A percentile compares a stretch with the other conserved stretches of the same genome.
phyloP scores from a whole-genome alignment of 371 early-diverging fungal genomes.

The Chytridium lagenaria region DNA sequence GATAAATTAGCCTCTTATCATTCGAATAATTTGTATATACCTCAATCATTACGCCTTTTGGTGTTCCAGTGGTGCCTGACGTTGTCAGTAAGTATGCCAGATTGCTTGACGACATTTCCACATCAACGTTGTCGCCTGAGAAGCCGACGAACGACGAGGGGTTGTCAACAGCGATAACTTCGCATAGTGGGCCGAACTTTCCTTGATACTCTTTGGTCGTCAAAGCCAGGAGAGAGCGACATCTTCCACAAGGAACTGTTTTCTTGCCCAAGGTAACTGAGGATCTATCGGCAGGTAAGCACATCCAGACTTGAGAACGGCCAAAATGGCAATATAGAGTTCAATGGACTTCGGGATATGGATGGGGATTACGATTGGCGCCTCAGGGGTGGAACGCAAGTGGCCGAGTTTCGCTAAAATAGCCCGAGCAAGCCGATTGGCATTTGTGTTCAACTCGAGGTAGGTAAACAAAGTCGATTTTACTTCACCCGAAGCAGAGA shows the following conservation, averaged over 20 bases:
- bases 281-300: conserved; percentile 45
- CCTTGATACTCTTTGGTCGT: conserved; percentile 5
- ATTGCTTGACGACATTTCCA: background rate
- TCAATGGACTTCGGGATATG: conserved; percentile 16
- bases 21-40: background rate
- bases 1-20: background rate
- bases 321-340: conserved; percentile 33
- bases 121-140: background rate
- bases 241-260: conserved; percentile 24
- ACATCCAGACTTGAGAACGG: conserved; percentile 46
- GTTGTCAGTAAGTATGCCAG: conserved; percentile 40
- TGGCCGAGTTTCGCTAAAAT: background rate
- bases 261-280: conserved; percentile 25
- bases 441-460: background rate
- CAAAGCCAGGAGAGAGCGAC: conserved; percentile 18
- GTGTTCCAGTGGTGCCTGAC: conserved; percentile 43
- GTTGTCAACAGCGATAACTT: background rate
- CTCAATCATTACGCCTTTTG: conserved; percentile 39
- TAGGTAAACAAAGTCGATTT: background rate
- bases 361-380: background rate
- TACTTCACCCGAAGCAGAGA: background rate
- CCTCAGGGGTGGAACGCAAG: background rate
- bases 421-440: background rate
- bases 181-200: background rate
- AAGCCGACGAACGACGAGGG: background rate